phyloP scores from a whole-genome alignment of 2,329 filamentous ascomycete genomes.

The Coniochaeta hoffmannii region DNA sequence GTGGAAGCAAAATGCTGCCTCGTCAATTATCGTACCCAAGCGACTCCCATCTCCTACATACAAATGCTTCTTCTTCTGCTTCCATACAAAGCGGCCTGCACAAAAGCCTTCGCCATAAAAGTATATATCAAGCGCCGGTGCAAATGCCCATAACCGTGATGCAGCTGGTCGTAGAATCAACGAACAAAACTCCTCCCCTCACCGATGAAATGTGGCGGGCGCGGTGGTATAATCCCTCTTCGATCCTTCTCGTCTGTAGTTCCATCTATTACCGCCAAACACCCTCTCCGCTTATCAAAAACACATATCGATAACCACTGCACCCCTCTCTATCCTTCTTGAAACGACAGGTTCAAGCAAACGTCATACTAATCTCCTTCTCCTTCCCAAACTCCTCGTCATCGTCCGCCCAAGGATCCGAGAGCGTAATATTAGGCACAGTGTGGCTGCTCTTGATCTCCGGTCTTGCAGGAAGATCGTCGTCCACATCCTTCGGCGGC shows the following conservation, averaged over 20 bases:
- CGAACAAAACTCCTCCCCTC: background rate
- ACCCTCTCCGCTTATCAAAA: too few species aligned
- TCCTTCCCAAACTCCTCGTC: constrained; percentile 66
- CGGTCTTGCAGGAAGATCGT: constrained; percentile 22
- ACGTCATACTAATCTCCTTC: constrained; percentile 73
- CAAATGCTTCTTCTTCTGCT: too few species aligned
- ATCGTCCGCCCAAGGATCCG: constrained; percentile 64
- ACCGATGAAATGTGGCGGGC: background rate
- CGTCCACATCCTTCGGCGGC: constrained; percentile 21
- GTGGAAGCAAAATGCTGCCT: background rate
- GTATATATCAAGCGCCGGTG: background rate
- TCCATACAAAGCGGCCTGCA: too few species aligned
- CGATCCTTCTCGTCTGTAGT: background rate
- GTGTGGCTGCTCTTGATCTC: constrained; percentile 38
- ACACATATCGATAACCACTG: background rate
- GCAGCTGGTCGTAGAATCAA: background rate
- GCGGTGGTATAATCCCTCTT: background rate
- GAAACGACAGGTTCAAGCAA: constrained; percentile 51
- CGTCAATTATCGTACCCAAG: too few species aligned
- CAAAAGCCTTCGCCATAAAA: too few species aligned
- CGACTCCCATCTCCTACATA: too few species aligned
- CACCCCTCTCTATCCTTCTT: too few species aligned
- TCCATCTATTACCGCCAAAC: background rate
- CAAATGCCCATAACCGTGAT: background rate
- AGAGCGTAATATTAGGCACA: constrained; percentile 39